Base-by-base conservation (phyloP, 2,329 filamentous ascomycete species). In the Diaporthe sp. region DNA sequence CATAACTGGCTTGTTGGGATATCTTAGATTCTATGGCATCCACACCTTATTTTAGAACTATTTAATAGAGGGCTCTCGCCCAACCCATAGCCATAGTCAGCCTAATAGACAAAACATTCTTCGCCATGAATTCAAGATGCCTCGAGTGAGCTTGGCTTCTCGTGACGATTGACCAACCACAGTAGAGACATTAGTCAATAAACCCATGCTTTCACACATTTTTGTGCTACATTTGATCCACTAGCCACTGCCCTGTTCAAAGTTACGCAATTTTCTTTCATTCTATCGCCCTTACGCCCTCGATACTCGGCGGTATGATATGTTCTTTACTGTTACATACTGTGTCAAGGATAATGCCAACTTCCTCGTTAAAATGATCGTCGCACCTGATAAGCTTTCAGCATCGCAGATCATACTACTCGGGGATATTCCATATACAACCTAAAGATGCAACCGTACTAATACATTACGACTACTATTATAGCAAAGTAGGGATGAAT, bases 51-150 rank as follows among this genome's bases (percentile, higher is more conserved):
- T 22, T 69, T 42, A 53, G 22, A 28, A n/a, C 22, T 53, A 22
- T 42, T 69, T 69, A 55, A 69, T 68, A 53, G 31, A 53, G 31
- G 42, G 61, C 61, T 67, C 28, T 31, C 42, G 61, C 42, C 61
- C 19, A 37, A 9, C 17, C 42, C 28, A 13, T 44, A 46, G 42
- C 17, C 28, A n/a, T n/a, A 34, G 39, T 44, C 6, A 49, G 9
- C 42, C 19, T 67, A 37, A 17, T 34, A n/a, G 25, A 67, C 9
- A n/a, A 15, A 4, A 12, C 10, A 34, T 28, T n/a, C 19, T 49
- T 49, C 19, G 12, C 9, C 19, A 67, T 17, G 10, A 17, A 34
- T 12, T n/a, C 31, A 37, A n/a, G 17, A 58, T n/a, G 31, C 17
- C 8, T 37, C 4, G 31, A 37, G 19, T 37, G 6, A 37, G 7